A percentile compares a stretch with the other conserved stretches of the same genome.
Evolutionary conservation across 2,329 filamentous ascomycete species (phyloP).

Genomic region (Fusarium avenaceum): DNA sequence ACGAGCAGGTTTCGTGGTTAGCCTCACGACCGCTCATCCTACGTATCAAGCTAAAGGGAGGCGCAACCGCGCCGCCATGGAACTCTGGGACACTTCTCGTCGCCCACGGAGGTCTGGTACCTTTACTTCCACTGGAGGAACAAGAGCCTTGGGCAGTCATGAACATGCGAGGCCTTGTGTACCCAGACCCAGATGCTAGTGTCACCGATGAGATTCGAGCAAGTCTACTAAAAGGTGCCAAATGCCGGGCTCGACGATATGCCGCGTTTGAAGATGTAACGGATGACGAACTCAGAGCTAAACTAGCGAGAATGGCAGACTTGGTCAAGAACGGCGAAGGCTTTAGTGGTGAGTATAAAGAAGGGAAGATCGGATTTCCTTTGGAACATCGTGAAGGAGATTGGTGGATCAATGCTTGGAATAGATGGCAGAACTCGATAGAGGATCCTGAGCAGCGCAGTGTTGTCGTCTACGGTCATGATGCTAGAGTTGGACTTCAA

Average conservation of each 20-base stretch:
- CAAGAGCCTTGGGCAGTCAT: slow-evolving; percentile 83
- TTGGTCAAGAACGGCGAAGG: slow-evolving; percentile 8
- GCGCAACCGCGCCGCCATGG: slow-evolving; percentile 26
- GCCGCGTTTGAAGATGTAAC: slow-evolving; percentile 8
- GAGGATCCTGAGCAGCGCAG: slow-evolving; percentile 53
- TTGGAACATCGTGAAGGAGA: slow-evolving; percentile 36
- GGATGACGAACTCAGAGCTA: background rate
- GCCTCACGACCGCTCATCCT: slow-evolving; percentile 31
- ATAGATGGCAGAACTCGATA: slow-evolving; percentile 32
- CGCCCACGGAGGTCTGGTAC: slow-evolving; percentile 86
- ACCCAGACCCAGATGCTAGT: slow-evolving; percentile 47
- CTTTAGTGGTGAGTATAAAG: background rate
- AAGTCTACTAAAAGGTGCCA: slow-evolving; percentile 32
- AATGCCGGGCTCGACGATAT: slow-evolving; percentile 23
- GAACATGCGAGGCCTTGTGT: slow-evolving; percentile 85
- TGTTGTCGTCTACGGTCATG: slow-evolving; percentile 87
- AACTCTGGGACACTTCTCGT: slow-evolving; percentile 60
- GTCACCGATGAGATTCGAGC: slow-evolving; percentile 17
- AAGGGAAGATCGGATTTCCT: slow-evolving; percentile 7
- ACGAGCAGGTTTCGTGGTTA: slow-evolving; percentile 34
- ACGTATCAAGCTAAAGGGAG: slow-evolving; percentile 21
- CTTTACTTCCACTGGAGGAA: slow-evolving; percentile 74
- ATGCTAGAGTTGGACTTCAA: slow-evolving; percentile 75
- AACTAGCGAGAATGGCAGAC: slow-evolving; percentile 2
- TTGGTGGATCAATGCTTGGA: slow-evolving; percentile 40